phyloP scores from a whole-genome alignment of 78 protist genomes.

The Speleostelium caveatum region DNA sequence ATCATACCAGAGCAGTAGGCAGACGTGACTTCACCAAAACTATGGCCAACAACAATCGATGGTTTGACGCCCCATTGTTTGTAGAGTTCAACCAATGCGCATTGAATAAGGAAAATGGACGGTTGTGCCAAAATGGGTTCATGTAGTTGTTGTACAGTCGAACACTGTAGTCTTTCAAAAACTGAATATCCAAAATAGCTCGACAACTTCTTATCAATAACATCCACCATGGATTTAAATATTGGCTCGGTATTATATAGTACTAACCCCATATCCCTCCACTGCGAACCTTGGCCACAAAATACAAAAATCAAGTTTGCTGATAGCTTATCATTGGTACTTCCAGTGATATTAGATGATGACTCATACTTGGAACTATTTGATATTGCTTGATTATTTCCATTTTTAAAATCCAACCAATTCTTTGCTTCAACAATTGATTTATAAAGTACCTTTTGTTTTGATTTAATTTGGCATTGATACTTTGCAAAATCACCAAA shows the following conservation, averaged over 20 bases:
- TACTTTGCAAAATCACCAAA: neutral
- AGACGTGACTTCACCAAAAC: slow-evolving; percentile 50
- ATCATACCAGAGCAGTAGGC: slow-evolving; percentile 16
- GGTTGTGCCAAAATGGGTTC: slow-evolving; percentile 57
- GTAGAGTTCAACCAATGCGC: no score
- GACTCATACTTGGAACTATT: no score
- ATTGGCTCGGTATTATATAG: slow-evolving; percentile 17
- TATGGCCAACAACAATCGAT: slow-evolving; percentile 76
- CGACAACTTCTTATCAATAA: slow-evolving; percentile 6
- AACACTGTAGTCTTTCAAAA: slow-evolving; percentile 17
- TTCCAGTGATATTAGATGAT: neutral
- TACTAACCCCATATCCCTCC: slow-evolving; percentile 17
- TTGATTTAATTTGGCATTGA: no score
- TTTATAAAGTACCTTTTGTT: neutral
- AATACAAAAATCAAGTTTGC: slow-evolving; percentile 42
- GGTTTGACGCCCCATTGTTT: no score
- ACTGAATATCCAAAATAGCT: slow-evolving; percentile 35
- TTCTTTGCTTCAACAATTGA: slow-evolving; percentile 10
- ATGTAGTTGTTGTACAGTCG: neutral
- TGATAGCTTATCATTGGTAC: neutral
- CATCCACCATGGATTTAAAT: slow-evolving; percentile 2
- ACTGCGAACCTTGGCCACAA: slow-evolving; percentile 63
- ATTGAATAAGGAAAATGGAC: slow-evolving; percentile 51
- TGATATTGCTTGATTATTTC: neutral
- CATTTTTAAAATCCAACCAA: slow-evolving; percentile 17